These are phyloP conservation scores for Agrocybe chaxingu DNA, from an alignment of 768 basidiomycete genomes.

Conservation along the genomic window DNA sequence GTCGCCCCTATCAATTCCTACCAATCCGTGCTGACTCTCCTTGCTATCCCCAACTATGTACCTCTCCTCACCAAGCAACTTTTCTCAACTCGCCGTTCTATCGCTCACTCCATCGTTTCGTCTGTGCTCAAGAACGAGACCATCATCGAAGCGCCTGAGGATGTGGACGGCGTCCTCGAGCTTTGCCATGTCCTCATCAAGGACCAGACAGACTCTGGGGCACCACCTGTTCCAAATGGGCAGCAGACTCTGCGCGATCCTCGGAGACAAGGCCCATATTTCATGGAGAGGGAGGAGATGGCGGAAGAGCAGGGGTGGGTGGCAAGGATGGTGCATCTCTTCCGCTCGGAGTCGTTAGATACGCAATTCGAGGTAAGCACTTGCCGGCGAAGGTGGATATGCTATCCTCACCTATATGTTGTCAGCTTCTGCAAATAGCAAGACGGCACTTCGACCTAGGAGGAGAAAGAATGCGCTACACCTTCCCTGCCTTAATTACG, in stretches of 20 bases:
- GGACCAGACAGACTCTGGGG: conserved; percentile 65
- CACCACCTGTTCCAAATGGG: conserved; percentile 25
- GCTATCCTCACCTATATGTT: not conserved
- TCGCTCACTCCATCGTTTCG: conserved; percentile 92
- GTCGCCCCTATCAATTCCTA: conserved; percentile 96
- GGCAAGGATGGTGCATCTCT: conserved; percentile 95
- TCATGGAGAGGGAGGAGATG: conserved; percentile 80
- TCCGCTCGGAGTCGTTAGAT: conserved; percentile 81
- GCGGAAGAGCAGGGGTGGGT: conserved; percentile 99
- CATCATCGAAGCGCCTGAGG: conserved; percentile 87
- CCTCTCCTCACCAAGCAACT: conserved; percentile 83
- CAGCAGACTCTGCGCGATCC: conserved; percentile 37
- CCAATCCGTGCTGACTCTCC: conserved; percentile 93
- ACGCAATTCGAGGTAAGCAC: conserved; percentile 82
- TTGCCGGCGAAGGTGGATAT: not conserved
- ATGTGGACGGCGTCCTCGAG: conserved; percentile 91
- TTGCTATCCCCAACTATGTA: conserved; percentile 89
- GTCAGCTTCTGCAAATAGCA: conserved; percentile 85
- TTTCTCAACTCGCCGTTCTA: conserved; percentile 85
- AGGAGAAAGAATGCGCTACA: conserved; percentile 93
- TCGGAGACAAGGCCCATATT: conserved; percentile 57
- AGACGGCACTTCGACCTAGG: conserved; percentile 87
- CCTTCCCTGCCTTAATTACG: conserved; percentile 94
- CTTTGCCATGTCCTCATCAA: conserved; percentile 90
- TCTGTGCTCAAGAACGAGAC: conserved; percentile 97